Conservation (phyloP, 192 early-diverging fungal genomes). For the Coemansia sp. region DNA sequence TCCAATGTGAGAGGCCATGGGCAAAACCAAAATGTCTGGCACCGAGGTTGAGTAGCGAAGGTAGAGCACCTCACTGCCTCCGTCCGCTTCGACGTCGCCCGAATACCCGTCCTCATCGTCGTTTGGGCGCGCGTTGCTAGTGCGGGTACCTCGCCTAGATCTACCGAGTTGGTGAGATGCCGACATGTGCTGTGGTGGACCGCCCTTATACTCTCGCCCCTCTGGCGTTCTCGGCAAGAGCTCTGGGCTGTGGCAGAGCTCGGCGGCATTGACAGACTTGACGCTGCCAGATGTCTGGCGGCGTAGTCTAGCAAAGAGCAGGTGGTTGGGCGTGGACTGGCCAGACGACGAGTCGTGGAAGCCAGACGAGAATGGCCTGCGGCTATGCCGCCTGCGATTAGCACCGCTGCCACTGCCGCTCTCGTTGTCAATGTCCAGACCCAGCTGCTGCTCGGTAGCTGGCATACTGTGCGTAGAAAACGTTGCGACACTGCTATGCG, state of each 20-base stretch:
- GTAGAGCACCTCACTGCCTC: conserved; percentile 1
- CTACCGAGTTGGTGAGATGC: neutral
- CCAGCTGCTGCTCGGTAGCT: neutral
- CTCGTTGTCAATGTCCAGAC: neutral
- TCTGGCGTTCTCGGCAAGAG: conserved; percentile 3
- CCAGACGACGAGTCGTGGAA: conserved; percentile 32
- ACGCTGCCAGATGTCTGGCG: conserved; percentile 10
- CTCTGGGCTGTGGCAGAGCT: conserved; percentile 8
- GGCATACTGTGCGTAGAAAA: neutral
- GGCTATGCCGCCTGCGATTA: conserved; percentile 7
- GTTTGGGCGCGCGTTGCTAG: neutral
- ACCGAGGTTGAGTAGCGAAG: conserved; percentile 18
- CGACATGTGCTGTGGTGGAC: neutral
- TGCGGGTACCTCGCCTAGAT: neutral
- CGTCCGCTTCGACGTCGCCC: neutral
- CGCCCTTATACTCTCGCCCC: neutral
- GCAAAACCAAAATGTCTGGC: conserved; percentile 29
- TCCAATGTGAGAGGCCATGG: conserved; percentile 7
- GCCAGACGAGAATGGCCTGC: conserved; percentile 8
- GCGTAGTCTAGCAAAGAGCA: conserved; percentile 19
- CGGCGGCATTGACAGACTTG: conserved; percentile 2
- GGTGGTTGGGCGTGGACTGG: conserved; percentile 26
- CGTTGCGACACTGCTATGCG: neutral
- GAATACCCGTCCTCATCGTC: neutral
- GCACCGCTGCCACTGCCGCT: neutral